Conservation (phyloP, 108 stramenopile genomes). For the Conticribra guillardii region DNA sequence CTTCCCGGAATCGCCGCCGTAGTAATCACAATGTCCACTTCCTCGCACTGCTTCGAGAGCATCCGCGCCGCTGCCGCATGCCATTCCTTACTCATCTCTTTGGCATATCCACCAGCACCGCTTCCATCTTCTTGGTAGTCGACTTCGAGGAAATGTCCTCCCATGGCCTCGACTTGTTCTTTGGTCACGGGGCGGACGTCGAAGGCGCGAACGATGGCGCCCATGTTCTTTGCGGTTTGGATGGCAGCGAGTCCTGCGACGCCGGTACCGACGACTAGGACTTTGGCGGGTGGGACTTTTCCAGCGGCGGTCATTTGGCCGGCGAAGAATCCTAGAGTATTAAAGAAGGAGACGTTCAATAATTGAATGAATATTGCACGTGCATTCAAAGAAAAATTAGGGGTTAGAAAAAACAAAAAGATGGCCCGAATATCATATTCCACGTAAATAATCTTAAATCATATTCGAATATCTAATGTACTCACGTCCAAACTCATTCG, state of each 20-base stretch:
- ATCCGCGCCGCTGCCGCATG: slow-evolving; percentile 90
- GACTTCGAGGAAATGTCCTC: slow-evolving; percentile 97
- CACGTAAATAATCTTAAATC: too few species aligned
- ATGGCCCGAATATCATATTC: too few species aligned
- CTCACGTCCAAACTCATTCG: slow-evolving; percentile 89
- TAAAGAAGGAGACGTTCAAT: background rate
- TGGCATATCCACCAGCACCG: slow-evolving; percentile 99
- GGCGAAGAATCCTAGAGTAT: slow-evolving; percentile 75
- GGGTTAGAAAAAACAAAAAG: slow-evolving; percentile 44
- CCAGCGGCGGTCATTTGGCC: slow-evolving; percentile 86
- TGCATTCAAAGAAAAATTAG: background rate
- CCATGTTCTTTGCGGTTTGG: slow-evolving; percentile 99
- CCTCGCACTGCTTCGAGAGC: slow-evolving; percentile 92
- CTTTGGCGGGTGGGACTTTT: slow-evolving; percentile 98
- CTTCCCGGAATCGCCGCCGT: slow-evolving; percentile 99
- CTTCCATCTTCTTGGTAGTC: slow-evolving; percentile 95
- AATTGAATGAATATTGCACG: background rate
- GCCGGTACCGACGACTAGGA: slow-evolving; percentile 98
- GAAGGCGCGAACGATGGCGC: slow-evolving; percentile 98
- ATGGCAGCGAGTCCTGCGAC: slow-evolving; percentile 96
- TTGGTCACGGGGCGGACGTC: slow-evolving; percentile 98
- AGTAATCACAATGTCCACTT: slow-evolving; percentile 98
- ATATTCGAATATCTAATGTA: too few species aligned
- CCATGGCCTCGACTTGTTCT: slow-evolving; percentile 99
- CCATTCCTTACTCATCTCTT: slow-evolving; percentile 99